Evolutionary conservation across 2,329 filamentous ascomycete genomes (phyloP).

Genomic region (Harringtonia aguacate): DNA sequence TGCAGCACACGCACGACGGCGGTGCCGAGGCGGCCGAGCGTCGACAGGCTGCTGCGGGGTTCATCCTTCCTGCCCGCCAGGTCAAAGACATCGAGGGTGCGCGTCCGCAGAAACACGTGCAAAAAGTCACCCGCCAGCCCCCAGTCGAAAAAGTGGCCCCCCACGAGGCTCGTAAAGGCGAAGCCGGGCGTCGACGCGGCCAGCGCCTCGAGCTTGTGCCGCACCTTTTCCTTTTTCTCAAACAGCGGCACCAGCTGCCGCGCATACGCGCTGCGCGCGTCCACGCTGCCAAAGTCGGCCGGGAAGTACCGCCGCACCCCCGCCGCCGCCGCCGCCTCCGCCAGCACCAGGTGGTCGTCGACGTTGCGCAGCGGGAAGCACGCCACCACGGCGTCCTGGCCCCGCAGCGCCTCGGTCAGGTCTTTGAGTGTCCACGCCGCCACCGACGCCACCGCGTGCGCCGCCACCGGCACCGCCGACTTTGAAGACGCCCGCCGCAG

Average conservation of each 20-base stretch:
- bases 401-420: conserved; percentile 20
- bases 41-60: conserved; percentile 22
- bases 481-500: conserved; percentile 22
- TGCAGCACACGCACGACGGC: conserved; percentile 22
- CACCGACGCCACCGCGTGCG: conserved; percentile 17
- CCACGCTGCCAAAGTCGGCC: conserved; percentile 29
- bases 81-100: conserved; percentile 23
- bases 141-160: conserved; percentile 32
- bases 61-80: conserved; percentile 22
- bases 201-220: conserved; percentile 18
- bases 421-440: no score
- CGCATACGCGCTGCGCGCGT: conserved; percentile 21
- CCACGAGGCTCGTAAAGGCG: conserved; percentile 26
- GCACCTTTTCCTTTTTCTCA: conserved; percentile 22
- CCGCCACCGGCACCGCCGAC: conserved; percentile 8
- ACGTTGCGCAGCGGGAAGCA: conserved; percentile 20
- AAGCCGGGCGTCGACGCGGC: conserved; percentile 16
- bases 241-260: conserved; percentile 25
- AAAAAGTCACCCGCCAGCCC: conserved; percentile 24
- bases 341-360: conserved; percentile 22
- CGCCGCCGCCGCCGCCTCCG: conserved; percentile 24
- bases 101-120: conserved; percentile 21
- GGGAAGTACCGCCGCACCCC: conserved; percentile 26
- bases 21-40: conserved; percentile 21
- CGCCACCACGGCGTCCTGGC: conserved; percentile 26